These are phyloP conservation scores for Phytophthora chlamydospora DNA, from an alignment of 352 stramenopile species.

Conservation along the genomic window DNA sequence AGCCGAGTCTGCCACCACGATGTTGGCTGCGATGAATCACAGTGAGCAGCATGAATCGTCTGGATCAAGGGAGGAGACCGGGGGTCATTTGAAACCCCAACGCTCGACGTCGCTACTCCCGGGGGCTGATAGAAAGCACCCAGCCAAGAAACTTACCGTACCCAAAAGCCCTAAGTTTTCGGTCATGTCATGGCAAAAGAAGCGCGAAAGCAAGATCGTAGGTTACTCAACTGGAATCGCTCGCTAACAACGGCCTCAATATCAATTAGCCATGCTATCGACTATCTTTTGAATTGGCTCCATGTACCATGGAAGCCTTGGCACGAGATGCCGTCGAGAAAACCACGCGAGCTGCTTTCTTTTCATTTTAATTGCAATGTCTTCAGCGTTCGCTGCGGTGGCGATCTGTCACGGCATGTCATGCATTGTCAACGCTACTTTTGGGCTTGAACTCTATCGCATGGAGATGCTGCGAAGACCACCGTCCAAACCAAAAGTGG, in stretches of 20 bases:
- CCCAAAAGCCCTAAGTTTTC: conserved; percentile 85
- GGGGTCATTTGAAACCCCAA: conserved; percentile 41
- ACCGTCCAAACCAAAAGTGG: no score
- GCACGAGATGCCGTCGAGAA: no score
- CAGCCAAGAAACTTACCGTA: conserved; percentile 69
- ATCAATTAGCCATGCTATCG: not conserved
- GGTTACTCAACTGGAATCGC: not conserved
- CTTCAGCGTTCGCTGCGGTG: no score
- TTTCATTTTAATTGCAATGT: no score
- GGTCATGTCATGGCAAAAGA: conserved; percentile 89
- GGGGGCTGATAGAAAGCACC: conserved; percentile 15
- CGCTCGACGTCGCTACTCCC: conserved; percentile 44
- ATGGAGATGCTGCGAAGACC: no score
- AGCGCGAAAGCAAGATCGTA: conserved; percentile 30
- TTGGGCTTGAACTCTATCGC: no score
- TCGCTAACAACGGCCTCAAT: not conserved
- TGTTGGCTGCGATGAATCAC: conserved; percentile 45
- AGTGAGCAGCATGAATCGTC: conserved; percentile 2
- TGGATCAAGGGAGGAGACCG: conserved; percentile 24
- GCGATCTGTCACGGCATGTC: no score
- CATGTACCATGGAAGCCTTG: no score
- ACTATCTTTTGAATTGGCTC: no score
- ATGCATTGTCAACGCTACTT: no score
- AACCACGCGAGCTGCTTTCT: no score
- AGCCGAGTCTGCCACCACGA: conserved; percentile 52